Conservation (phyloP, 179 eudicot species). For the Beta lomatogona region DNA sequence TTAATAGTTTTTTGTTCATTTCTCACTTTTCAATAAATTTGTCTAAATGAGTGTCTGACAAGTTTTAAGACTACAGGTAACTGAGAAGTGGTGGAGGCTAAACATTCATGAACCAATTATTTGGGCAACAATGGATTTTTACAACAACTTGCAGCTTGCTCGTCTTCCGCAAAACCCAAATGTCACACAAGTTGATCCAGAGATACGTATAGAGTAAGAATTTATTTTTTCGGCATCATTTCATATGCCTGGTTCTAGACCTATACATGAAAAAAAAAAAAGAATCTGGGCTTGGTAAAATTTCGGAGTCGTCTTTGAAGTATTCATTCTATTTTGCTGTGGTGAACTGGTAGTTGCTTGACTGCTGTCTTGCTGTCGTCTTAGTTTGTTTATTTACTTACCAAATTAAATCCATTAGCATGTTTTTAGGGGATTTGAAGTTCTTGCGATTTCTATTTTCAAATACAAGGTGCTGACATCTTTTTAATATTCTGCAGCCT, state of each 20-base stretch:
- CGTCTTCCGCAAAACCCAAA: constrained; percentile 70
- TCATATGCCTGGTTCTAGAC: background rate
- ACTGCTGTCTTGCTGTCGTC: background rate
- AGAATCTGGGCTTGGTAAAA: background rate
- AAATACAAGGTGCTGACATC: constrained; percentile 7
- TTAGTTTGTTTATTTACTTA: background rate
- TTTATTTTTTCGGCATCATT: constrained; percentile 12
- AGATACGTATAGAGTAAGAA: constrained; percentile 92
- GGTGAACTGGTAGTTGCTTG: background rate
- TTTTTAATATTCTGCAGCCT: constrained; percentile 51
- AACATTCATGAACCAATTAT: constrained; percentile 95
- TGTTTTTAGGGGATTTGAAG: background rate
- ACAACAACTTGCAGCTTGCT: constrained; percentile 75
- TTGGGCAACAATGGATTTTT: constrained; percentile 90
- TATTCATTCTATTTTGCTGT: background rate
- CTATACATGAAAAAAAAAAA: background rate
- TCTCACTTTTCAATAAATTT: background rate
- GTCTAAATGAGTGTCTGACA: constrained; percentile 3
- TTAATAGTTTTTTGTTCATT: background rate
- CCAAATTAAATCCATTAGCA: background rate
- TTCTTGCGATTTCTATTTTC: background rate
- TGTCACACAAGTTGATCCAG: constrained; percentile 96
- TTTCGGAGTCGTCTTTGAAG: background rate
- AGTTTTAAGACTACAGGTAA: constrained; percentile 53
- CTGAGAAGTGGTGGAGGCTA: constrained; percentile 87